Base-by-base conservation (phyloP, 192 early-diverging fungal genomes). In the Phlyctochytrium planicorne region DNA sequence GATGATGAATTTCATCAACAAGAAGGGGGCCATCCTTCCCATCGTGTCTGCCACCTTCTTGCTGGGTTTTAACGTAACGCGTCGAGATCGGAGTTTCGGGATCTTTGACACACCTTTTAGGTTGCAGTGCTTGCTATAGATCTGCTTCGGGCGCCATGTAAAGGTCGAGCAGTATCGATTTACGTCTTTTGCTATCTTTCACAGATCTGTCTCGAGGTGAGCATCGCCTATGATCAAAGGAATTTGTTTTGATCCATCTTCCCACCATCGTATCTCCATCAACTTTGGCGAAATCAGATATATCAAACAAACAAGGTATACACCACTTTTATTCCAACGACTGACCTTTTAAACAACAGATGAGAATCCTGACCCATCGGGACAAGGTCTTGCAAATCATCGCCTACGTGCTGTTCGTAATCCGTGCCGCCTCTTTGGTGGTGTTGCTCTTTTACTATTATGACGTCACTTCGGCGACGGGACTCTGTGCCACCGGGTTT, bases 261-360 rank as follows among this genome's bases (percentile, higher is more conserved):
- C n/a, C n/a, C n/a, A n/a, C n/a, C n/a, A n/a, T n/a, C n/a, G n/a
- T n/a, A n/a, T n/a, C n/a, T n/a, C n/a, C n/a, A n/a, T n/a, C n/a
- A n/a, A n/a, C n/a, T n/a, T n/a, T n/a, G n/a, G n/a, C n/a, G n/a
- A n/a, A n/a, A n/a, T n/a, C n/a, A n/a, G 40, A 47, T 47, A 47
- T 47, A 47, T 47, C 40, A 47, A 47, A 47, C 40, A 20, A 47
- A 47, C 40, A 47, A 47, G n/a, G n/a, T n/a, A n/a, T n/a, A n/a
- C n/a, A n/a, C n/a, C n/a, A n/a, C n/a, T n/a, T n/a, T n/a, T n/a
- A n/a, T n/a, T n/a, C n/a, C n/a, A n/a, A n/a, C n/a, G n/a, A n/a
- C n/a, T n/a, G n/a, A n/a, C n/a, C n/a, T n/a, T n/a, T n/a, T n/a
- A n/a, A n/a, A n/a, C n/a, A n/a, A n/a, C n/a, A n/a, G 40, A 47